Evolutionary conservation across 768 basidiomycete species (phyloP), one percentile per base, ranked within the genome.

Genomic region (Boletus rex-veris): DNA sequence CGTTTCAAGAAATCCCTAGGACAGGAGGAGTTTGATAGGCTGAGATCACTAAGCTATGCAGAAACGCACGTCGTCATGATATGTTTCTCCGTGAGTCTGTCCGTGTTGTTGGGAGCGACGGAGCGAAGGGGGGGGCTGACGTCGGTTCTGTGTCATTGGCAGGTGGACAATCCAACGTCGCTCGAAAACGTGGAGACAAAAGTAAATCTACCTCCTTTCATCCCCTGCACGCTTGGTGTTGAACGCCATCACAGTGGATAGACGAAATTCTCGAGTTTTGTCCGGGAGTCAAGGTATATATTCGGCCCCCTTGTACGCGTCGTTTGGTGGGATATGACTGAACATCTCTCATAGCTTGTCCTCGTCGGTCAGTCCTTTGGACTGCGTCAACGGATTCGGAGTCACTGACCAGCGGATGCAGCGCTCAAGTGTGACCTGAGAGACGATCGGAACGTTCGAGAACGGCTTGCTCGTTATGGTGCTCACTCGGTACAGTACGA

Each of bases 61-160:
- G 96, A 98, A 71, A 97, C 96, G 1, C 91, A 98, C 73, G 88
- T 98, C 54, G 81, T 98, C 58, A 90, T 98, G 89, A 77, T 98
- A 24, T 98, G 96, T 72, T 98, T 97, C 70, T 96, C 95, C 36
- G 92, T 92, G 58, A 53, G 83, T 74, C 14, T 7, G 8, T 7
- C 5, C 2, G 3, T 45, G 21, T 24, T 3, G 4, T 14, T 15
- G 3, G 42, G 7, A 33, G 9, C n/a, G 7, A 30, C 16, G 19
- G 14, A 1, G 28, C 43, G 15, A 12, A 24, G 26, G 28, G 8
- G 28, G 28, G 3, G 26, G 28, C 39, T 30, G 30, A 40, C 39
- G 18, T 19, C 58, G 48, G 63, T 18, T 21, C 30, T 15, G 40
- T 5, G 28, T 47, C 31, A 26, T 16, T 15, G 21, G 8, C 59